Evolutionary conservation across 129 eudicot genomes (phyloP), one percentile per base, ranked within the genome.

Genomic region (Flaveria bidentis): DNA sequence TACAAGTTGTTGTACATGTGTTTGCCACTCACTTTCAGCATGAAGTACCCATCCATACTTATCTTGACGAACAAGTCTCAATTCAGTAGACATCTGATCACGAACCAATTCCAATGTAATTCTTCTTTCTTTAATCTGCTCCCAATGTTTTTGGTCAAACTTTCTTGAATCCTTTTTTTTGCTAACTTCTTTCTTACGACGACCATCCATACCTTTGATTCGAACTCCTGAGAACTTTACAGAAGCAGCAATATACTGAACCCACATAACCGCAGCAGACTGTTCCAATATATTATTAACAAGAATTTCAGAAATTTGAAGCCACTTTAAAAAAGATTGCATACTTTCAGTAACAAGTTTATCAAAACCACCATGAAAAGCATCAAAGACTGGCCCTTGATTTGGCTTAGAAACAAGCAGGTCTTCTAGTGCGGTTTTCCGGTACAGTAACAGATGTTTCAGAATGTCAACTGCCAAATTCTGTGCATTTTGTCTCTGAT

Each of bases 1-100:
- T 45, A 95, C 89, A 67, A 95, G 97, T 80, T 95, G 94, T 74
- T 89, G 96, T 74, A 95, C 88, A 81, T 89, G 97, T 33, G 92
- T 83, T 81, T 91, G 99, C 99, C 99, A 91, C 73, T 95, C 99
- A 73, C 97, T 91, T 77, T 95, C 99, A 69, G 99, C 99, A 85
- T 95, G 99, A n/a, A 95, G 89, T 23, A 95, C 96, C 99, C 99
- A 95, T 41, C 99, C 99, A 69, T 95, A 91, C 73, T 95, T 95
- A 81, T 95, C 99, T 82, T 95, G 99, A 65, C 97, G 97, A 56
- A 95, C 86, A 73, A 95, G 96, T 70, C 99, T 83, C 33, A 95
- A 57, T 72, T 89, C 99, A 45, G 99, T 91, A 18, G 86, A 88
- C 97, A 95, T 80, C 25, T 87, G 82, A 80, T 95, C 97, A 50